Evolutionary conservation across 148 eudicot species (phyloP), one percentile per base, ranked within the genome.

Genomic region (Arctostaphylos glauca): DNA sequence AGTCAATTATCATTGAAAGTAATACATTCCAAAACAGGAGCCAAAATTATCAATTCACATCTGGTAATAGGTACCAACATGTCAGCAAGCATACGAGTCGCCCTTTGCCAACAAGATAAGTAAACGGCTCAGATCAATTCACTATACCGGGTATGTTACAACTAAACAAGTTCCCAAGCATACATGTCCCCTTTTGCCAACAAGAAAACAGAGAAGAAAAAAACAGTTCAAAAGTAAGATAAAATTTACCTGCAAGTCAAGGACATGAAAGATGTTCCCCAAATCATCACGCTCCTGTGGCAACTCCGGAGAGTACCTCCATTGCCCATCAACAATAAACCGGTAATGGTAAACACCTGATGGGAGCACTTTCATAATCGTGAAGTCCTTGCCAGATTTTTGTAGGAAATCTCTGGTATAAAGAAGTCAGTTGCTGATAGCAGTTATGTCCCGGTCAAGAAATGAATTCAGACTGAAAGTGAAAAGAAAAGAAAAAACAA

Each of bases 331-430:
- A 73, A 95, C 95, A 80, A 92, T 74, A 89, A 94, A 95, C 86
- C 91, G 90, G 70, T 89, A 95, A 55, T 85, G 95, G 89, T 95
- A 95, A 82, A 92, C 93, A 46, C 98, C 98, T 19, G 98, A 91
- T 80, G 94, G 92, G 23, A 95, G 94, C 84, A 95, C 94, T 77
- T 94, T 94, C 95, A 92, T 83, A 58, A 95, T 90, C 41, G 93
- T 89, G 82, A 92, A 95, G 80, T 94, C 95, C 80, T 92, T 91
- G 74, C 96, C 98, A 21, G 95, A 91, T 88, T 86, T 87, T 85
- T 94, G 94, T 82, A 95, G 86, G 59, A 88, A 92, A 76, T 91
- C 90, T 85, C 96, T 95, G 94, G 15, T 80, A 71, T 80, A 78
- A 76, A 74, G 55, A 41, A 74, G 10, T 19, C 44, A 55, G 8